Base-by-base conservation (phyloP, 2,329 filamentous ascomycete species). In the Eutypella sp. region DNA sequence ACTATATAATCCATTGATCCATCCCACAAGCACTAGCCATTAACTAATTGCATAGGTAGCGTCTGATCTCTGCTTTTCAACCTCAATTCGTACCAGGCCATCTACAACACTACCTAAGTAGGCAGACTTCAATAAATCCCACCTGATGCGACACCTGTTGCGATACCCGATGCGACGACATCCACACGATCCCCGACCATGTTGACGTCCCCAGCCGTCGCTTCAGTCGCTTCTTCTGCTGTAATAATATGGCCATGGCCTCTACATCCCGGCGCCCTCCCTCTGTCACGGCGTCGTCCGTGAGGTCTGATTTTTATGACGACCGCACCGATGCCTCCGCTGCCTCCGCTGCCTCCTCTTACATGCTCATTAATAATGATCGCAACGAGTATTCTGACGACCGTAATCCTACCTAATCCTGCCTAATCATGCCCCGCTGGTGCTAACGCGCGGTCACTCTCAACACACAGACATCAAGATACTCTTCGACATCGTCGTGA, bases 401-500 rank as follows among this genome's bases (percentile, higher is more conserved):
- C 15, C 53, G 58, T 59, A 44, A 31, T 48, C 40, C 40, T 33
- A 8, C 22, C 24, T 19, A 8, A 18, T n/a, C 13, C 22, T 3
- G 16, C 15, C 18, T 10, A 27, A n/a, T 19, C 18, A 18, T 13
- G 13, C 2, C 16, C 41, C 25, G 2, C 20, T 36, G 34, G 44
- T 16, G 18, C 50, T 56, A 45, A 58, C 38, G n/a, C n/a, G n/a
- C n/a, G n/a, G n/a, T n/a, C n/a, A 27, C 39, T 40, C 36, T 19
- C 42, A 41, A 22, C 19, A 25, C 39, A 13, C 40, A 62, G 91
- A 95, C 70, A 87, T 96, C 64, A 77, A 79, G 50, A 76, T 89
- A 50, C 75, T 96, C 47, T 85, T 89, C 66, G 76, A 85, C 47
- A 87, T 96, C 58, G 83, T 95, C 58, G 72, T 74, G 49, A 75